These are phyloP conservation scores for Mortierella sp. DNA, from an alignment of 371 early-diverging fungal genomes.

Conservation along the genomic window DNA sequence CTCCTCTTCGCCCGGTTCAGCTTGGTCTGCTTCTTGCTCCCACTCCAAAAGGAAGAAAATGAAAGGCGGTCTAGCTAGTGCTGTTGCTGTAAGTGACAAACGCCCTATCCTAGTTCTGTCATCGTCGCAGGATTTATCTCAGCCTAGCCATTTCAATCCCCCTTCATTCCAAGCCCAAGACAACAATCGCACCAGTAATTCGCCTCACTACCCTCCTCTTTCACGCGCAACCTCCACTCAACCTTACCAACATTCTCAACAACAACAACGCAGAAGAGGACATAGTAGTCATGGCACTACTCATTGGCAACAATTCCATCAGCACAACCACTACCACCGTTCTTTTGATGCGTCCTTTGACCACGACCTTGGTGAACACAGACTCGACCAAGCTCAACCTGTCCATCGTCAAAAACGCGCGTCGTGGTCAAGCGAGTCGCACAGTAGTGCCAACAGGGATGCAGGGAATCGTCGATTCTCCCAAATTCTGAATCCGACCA, in stretches of 20 bases:
- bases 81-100: slow-evolving; percentile 3
- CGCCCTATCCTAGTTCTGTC: slow-evolving; percentile 8
- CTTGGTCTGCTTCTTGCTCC: slow-evolving; percentile 17
- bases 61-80: slow-evolving; percentile 14
- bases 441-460: slow-evolving; percentile 13
- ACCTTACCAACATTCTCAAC: slow-evolving; percentile 22
- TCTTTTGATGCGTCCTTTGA: slow-evolving; percentile 21
- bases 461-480: slow-evolving; percentile 20
- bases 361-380: slow-evolving; percentile 7
- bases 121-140: neutral
- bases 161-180: slow-evolving; percentile 18
- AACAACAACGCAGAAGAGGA: slow-evolving; percentile 15
- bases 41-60: slow-evolving; percentile 33
- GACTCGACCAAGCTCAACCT: neutral
- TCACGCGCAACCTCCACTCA: slow-evolving; percentile 3
- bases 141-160: slow-evolving; percentile 9
- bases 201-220: slow-evolving; percentile 13
- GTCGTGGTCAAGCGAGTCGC: slow-evolving; percentile 15
- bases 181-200: neutral
- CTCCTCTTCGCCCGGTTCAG: slow-evolving; percentile 10
- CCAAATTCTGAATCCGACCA: slow-evolving; percentile 30
- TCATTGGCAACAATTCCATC: slow-evolving; percentile 48
- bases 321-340: slow-evolving; percentile 16
- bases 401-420: slow-evolving; percentile 19
- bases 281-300: slow-evolving; percentile 17